These are phyloP conservation scores for Penicillium thymicola DNA, from an alignment of 2,329 filamentous ascomycete species.

Conservation along the genomic window DNA sequence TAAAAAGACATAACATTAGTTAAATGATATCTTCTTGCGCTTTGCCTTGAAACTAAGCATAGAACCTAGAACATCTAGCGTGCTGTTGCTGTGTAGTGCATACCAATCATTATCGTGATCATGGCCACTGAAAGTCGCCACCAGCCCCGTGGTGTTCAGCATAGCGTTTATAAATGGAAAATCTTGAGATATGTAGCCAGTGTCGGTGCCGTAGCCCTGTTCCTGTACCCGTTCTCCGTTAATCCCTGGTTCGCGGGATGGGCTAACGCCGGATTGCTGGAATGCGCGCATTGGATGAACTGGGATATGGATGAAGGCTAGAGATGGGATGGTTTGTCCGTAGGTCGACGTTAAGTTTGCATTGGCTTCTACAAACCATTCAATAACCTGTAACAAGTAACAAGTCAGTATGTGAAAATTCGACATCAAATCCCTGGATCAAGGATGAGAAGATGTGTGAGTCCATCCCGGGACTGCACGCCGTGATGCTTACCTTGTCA, in stretches of 20 bases:
- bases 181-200: constrained; percentile 49
- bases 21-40: background rate
- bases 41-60: background rate
- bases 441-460: background rate
- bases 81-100: background rate
- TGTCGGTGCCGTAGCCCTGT: constrained; percentile 17
- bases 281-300: constrained; percentile 42
- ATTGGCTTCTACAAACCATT: constrained; percentile 46
- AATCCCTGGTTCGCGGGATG: constrained; percentile 46
- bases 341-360: constrained; percentile 29
- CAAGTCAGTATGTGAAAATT: background rate
- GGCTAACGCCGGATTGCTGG: constrained; percentile 44
- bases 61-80: background rate
- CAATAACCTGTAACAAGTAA: constrained; percentile 25
- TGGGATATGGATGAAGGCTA: constrained; percentile 58
- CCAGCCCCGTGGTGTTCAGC: constrained; percentile 52
- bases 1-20: constrained; percentile 11
- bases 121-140: constrained; percentile 62
- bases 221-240: constrained; percentile 45
- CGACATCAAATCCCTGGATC: background rate
- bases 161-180: constrained; percentile 62
- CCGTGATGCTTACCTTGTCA: constrained; percentile 25
- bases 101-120: constrained; percentile 65
- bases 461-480: too few species aligned
- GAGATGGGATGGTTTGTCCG: constrained; percentile 43